These are phyloP conservation scores for Ailanthus altissimus DNA, from an alignment of 345 rosid genomes.

Conservation along the genomic window DNA sequence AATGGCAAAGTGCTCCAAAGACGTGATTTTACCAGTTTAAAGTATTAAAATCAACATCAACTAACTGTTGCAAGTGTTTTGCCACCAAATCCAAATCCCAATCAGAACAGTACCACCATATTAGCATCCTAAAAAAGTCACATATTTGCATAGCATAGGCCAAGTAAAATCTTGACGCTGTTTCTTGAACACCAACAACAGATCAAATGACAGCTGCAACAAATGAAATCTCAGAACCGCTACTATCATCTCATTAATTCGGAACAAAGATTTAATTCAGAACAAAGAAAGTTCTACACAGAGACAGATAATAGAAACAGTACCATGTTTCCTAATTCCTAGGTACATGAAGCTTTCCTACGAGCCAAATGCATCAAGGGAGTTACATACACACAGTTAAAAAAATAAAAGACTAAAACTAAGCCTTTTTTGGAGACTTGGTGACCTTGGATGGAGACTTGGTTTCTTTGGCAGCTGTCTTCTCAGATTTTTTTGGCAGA, in stretches of 20 bases:
- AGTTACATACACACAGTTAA: constrained; percentile 15
- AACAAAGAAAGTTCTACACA: background rate
- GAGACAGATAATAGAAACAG: background rate
- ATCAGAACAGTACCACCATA: background rate
- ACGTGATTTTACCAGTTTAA: too few species aligned
- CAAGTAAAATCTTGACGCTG: background rate
- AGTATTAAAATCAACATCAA: too few species aligned
- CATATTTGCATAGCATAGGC: background rate
- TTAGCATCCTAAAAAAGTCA: background rate
- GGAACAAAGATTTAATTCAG: background rate
- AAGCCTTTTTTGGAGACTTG: constrained; percentile 71
- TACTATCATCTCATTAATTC: constrained; percentile 12
- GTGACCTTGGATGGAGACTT: constrained; percentile 71
- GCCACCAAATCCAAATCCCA: background rate
- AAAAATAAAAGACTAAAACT: constrained; percentile 6
- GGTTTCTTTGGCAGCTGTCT: constrained; percentile 42
- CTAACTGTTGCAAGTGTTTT: too few species aligned
- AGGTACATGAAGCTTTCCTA: background rate
- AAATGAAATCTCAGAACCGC: background rate
- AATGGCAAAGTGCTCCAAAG: too few species aligned
- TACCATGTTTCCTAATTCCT: constrained; percentile 15
- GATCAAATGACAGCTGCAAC: background rate
- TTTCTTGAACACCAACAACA: background rate
- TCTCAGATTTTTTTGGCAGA: constrained; percentile 61
- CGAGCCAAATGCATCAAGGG: constrained; percentile 20